phyloP scores from a whole-genome alignment of 2,329 filamentous ascomycete genomes.

The Cladophialophora psammophila region DNA sequence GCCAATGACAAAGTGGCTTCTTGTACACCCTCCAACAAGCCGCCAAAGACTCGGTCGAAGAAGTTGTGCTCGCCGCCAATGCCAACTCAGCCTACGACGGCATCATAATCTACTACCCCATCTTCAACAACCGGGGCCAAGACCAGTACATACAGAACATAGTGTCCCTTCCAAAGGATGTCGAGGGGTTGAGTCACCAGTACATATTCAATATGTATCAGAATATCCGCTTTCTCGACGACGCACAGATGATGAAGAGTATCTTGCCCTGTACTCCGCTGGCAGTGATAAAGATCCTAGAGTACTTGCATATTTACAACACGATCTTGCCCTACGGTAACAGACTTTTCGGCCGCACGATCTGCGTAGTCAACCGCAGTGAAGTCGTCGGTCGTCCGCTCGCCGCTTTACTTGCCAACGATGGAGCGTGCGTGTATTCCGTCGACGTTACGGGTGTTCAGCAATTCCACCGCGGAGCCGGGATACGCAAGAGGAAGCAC shows the following conservation, averaged over 20 bases:
- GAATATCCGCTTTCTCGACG: constrained; percentile 94
- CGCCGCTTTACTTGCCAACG: constrained; percentile 91
- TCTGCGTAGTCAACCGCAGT: constrained; percentile 94
- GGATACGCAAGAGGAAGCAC: constrained; percentile 83
- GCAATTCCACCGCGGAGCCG: constrained; percentile 87
- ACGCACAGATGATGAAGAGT: constrained; percentile 80
- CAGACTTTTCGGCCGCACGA: constrained; percentile 88
- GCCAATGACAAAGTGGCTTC: constrained; percentile 66
- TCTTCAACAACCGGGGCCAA: constrained; percentile 81
- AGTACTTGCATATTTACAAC: constrained; percentile 96
- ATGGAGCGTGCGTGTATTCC: constrained; percentile 93
- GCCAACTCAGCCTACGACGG: constrained; percentile 77
- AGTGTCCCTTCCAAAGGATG: constrained; percentile 87
- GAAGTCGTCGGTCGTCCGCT: constrained; percentile 95
- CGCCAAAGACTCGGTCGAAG: constrained; percentile 87
- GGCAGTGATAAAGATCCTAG: constrained; percentile 95
- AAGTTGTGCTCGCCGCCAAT: constrained; percentile 86
- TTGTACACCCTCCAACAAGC: constrained; percentile 84
- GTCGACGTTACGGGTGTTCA: constrained; percentile 93
- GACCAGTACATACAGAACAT: constrained; percentile 97
- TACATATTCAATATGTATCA: constrained; percentile 99
- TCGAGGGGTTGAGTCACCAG: constrained; percentile 90
- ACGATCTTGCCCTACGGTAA: constrained; percentile 91
- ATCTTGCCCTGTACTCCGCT: constrained; percentile 95
- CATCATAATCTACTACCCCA: constrained; percentile 98